Base-by-base conservation (phyloP, 805 yeast genomes). In the Aciculoconidium aculeatum region DNA sequence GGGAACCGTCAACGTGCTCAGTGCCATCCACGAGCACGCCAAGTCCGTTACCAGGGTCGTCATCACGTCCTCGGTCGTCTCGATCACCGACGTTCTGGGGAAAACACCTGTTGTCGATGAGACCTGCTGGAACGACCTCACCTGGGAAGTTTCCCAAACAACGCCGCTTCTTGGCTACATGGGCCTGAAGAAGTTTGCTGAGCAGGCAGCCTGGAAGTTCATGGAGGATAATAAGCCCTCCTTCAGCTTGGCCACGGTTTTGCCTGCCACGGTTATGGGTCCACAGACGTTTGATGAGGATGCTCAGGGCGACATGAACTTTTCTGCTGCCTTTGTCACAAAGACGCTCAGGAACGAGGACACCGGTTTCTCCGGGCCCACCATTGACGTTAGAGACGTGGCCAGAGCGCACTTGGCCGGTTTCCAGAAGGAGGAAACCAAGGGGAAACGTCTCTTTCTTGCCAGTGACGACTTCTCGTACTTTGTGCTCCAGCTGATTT, bases 141-240 rank as follows among this genome's bases (percentile, higher is more conserved):
- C 75, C 9, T 67, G 70, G 64, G 73, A 70, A 28, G 64, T 64
- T 34, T 55, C 67, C 6, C 37, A 33, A 15, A 52, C 50, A 23
- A 64, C 67, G 37, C 50, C 63, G 3, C 37, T 45, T 12, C 34
- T 35, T 24, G 80, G 76, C 3, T 75, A 76, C 49, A 40, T 65
- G 32, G 83, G 74, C 3, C 72, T 81, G n/a, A 75, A 75, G 49
- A 72, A 67, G 23, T 65, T 68, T 35, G 80, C 81, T 13, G 84
- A 78, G 45, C 51, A 56, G 29, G 67, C 72, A 2, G 81, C 80
- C n/a, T n/a, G n/a, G n/a, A n/a, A n/a, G n/a, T n/a, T n/a, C n/a
- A n/a, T n/a, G n/a, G n/a, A n/a, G n/a, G n/a, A n/a, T n/a, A n/a
- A n/a, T n/a, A n/a, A n/a, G n/a, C n/a, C n/a, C n/a, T n/a, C n/a